These are phyloP conservation scores for Pterula multifida DNA, from an alignment of 1,284 basidiomycete genomes.

Conservation along the genomic window DNA sequence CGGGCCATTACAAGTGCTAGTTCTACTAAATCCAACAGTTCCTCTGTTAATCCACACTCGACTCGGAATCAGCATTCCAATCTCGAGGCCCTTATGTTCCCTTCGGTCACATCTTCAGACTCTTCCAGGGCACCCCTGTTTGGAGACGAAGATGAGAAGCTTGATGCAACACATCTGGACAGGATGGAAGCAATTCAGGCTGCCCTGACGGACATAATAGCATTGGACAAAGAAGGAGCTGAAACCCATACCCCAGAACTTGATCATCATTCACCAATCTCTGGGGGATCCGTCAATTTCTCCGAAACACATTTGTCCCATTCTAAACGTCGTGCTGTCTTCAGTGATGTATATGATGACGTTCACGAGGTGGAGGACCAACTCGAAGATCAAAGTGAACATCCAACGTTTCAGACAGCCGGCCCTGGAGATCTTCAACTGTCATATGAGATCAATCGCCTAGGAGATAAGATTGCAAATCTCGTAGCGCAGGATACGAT, in stretches of 20 bases:
- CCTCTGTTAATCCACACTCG: slow-evolving; percentile 19
- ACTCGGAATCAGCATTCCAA: slow-evolving; percentile 32
- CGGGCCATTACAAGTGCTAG: slow-evolving; percentile 4
- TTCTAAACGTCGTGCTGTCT: slow-evolving; percentile 21
- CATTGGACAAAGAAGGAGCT: slow-evolving; percentile 51
- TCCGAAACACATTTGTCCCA: background rate
- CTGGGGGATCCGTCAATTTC: slow-evolving; percentile 9
- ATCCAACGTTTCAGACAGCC: slow-evolving; percentile 55
- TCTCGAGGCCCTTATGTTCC: slow-evolving; percentile 71
- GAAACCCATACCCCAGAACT: slow-evolving; percentile 12
- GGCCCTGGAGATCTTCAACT: slow-evolving; percentile 81
- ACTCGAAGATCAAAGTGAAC: slow-evolving; percentile 31
- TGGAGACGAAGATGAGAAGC: slow-evolving; percentile 47
- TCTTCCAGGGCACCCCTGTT: slow-evolving; percentile 67
- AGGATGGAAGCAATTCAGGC: slow-evolving; percentile 91
- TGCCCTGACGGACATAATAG: slow-evolving; percentile 89
- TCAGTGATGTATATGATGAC: slow-evolving; percentile 27
- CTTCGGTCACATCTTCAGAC: slow-evolving; percentile 34
- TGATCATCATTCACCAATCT: slow-evolving; percentile 7
- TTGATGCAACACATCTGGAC: slow-evolving; percentile 47
- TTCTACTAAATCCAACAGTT: slow-evolving; percentile 10
- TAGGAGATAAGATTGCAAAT: slow-evolving; percentile 65
- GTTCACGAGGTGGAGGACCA: slow-evolving; percentile 25
- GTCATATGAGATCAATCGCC: slow-evolving; percentile 67
- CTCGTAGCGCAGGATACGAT: slow-evolving; percentile 73